These are phyloP conservation scores for Penicillium macrosclerotiorum DNA, from an alignment of 495 filamentous ascomycete species.

Conservation along the genomic window DNA sequence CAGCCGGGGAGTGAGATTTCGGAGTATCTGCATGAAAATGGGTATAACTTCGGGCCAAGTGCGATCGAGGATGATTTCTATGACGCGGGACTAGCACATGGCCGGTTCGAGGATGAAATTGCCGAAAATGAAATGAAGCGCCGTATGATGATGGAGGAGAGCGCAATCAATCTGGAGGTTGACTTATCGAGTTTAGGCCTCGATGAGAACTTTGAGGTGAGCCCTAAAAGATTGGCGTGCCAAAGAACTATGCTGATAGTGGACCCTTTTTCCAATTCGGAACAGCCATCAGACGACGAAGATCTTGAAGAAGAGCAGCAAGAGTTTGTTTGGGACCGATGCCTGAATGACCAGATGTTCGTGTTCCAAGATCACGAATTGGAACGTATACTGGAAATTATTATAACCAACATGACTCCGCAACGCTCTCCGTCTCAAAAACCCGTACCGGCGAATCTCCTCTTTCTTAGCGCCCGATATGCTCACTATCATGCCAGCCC, in stretches of 20 bases:
- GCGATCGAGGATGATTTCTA: slow-evolving; percentile 97
- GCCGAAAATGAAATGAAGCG: slow-evolving; percentile 94
- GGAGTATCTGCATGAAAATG: slow-evolving; percentile 88
- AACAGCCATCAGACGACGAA: slow-evolving; percentile 67
- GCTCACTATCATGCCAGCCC: slow-evolving; percentile 93
- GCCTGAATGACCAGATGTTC: slow-evolving; percentile 98
- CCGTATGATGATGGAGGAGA: slow-evolving; percentile 99
- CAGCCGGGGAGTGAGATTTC: slow-evolving; percentile 95
- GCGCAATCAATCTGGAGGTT: slow-evolving; percentile 94
- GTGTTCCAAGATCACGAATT: slow-evolving; percentile 96
- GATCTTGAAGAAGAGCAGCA: slow-evolving; percentile 86
- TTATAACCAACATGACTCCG: slow-evolving; percentile 98
- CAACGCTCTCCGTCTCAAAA: slow-evolving; percentile 95
- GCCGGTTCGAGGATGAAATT: slow-evolving; percentile 94
- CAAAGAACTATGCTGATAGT: neutral
- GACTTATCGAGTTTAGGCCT: slow-evolving; percentile 94
- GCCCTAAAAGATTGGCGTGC: slow-evolving; percentile 14
- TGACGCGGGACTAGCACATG: slow-evolving; percentile 85
- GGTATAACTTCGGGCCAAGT: slow-evolving; percentile 81
- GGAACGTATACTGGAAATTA: slow-evolving; percentile 84
- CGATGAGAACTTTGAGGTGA: slow-evolving; percentile 91
- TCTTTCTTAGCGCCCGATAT: slow-evolving; percentile 93
- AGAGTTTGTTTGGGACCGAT: slow-evolving; percentile 96
- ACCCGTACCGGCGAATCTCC: slow-evolving; percentile 93
- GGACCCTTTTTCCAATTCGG: slow-evolving; percentile 6